phyloP scores from a whole-genome alignment of 805 yeast genomes.

The Sugiyamaella boreocaroliniensis region DNA sequence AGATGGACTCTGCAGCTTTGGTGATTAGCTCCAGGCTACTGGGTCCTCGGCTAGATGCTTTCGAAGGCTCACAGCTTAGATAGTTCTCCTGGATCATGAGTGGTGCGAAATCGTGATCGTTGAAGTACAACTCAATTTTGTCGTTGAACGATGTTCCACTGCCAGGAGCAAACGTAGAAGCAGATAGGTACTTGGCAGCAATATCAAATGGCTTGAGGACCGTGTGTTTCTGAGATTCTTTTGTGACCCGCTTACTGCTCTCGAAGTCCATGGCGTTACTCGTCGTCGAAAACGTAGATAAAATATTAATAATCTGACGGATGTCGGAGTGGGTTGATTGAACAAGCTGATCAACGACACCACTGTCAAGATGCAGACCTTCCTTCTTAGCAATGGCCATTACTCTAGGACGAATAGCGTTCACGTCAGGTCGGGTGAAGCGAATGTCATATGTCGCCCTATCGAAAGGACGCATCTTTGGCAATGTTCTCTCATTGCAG shows the following conservation, averaged over 20 bases:
- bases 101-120: constrained; percentile 91
- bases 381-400: constrained; percentile 89
- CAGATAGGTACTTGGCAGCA: constrained; percentile 57
- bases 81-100: constrained; percentile 96
- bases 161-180: constrained; percentile 49
- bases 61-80: constrained; percentile 48
- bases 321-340: constrained; percentile 85
- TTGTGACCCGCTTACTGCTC: constrained; percentile 56
- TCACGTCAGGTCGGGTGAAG: constrained; percentile 83
- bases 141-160: constrained; percentile 60
- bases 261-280: constrained; percentile 54
- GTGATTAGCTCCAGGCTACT: constrained; percentile 57
- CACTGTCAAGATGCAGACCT: constrained; percentile 69
- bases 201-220: constrained; percentile 90
- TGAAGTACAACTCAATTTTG: constrained; percentile 82
- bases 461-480: constrained; percentile 96
- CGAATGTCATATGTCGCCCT: constrained; percentile 69
- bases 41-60: constrained; percentile 28
- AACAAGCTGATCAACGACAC: constrained; percentile 75
- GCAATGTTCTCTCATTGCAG: constrained; percentile 86
- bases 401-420: constrained; percentile 71
- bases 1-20: constrained; percentile 78
- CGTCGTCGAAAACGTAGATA: constrained; percentile 78
- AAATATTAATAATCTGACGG: constrained; percentile 83
- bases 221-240: constrained; percentile 84